A percentile compares a stretch with the other conserved stretches of the same genome.
Conservation (phyloP, 78 protist species). For the Pigoraptor vietnamica region DNA sequence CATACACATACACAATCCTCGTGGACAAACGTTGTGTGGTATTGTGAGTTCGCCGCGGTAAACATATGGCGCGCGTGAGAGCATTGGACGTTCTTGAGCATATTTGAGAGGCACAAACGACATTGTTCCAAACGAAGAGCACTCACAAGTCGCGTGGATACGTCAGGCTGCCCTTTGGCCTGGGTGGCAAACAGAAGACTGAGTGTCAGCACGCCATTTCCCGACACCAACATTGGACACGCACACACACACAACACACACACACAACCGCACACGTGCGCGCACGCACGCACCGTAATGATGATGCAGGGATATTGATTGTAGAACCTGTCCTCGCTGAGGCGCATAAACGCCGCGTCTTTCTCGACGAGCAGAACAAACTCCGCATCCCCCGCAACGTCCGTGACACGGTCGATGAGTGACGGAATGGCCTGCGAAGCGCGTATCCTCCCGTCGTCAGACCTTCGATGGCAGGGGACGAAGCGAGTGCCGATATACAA, state of each 20-base stretch:
- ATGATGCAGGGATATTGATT: constrained; percentile 55
- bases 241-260: too few species aligned
- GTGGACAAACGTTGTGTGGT: too few species aligned
- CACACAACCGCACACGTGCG: too few species aligned
- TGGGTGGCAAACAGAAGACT: constrained; percentile 28
- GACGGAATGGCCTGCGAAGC: constrained; percentile 50
- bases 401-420: constrained; percentile 38
- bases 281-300: constrained; percentile 10
- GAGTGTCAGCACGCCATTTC: too few species aligned
- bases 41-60: too few species aligned
- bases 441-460: not conserved
- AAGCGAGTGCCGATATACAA: not conserved
- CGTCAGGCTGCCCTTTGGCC: constrained; percentile 73
- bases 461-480: too few species aligned
- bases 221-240: too few species aligned
- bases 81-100: too few species aligned
- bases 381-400: constrained; percentile 48
- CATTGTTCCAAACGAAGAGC: too few species aligned
- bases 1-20: too few species aligned
- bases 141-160: constrained; percentile 41
- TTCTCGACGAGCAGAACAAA: constrained; percentile 64
- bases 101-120: too few species aligned
- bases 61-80: too few species aligned
- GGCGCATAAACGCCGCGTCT: constrained; percentile 69
- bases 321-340: constrained; percentile 67